phyloP scores from a whole-genome alignment of 2,329 filamentous ascomycete species.

The Fusarium xylarioides region DNA sequence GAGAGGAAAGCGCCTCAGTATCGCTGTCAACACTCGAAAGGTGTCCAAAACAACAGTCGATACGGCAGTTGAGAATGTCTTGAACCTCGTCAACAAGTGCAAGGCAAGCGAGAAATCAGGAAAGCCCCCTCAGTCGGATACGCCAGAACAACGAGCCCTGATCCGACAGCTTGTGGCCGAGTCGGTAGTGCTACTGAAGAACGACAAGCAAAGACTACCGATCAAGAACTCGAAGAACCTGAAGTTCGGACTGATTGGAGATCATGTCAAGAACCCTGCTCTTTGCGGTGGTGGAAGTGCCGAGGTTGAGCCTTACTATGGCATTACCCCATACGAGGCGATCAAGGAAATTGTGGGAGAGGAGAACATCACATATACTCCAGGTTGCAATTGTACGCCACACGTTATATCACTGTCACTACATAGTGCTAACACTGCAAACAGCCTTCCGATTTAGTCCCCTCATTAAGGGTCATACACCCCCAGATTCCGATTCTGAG shows the following conservation, averaged over 20 bases:
- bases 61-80: conserved; percentile 38
- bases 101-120: neutral
- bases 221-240: conserved; percentile 37
- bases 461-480: conserved; percentile 13
- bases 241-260: conserved; percentile 49
- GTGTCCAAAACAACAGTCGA: conserved; percentile 34
- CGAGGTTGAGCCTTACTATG: conserved; percentile 47
- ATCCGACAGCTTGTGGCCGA: conserved; percentile 26
- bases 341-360: conserved; percentile 39
- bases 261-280: conserved; percentile 51
- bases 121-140: conserved; percentile 8
- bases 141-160: conserved; percentile 15
- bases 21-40: conserved; percentile 40
- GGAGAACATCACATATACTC: conserved; percentile 26
- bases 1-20: conserved; percentile 36
- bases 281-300: conserved; percentile 49
- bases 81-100: conserved; percentile 27
- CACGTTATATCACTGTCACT: rapidly evolving
- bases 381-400: conserved; percentile 34
- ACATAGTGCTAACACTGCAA: neutral
- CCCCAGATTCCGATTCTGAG: neutral
- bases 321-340: conserved; percentile 46
- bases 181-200: conserved; percentile 24
- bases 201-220: neutral
- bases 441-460: conserved; percentile 31